Evolutionary conservation across 2,329 filamentous ascomycete species (phyloP).

Genomic region (Boeremia lycopersici): DNA sequence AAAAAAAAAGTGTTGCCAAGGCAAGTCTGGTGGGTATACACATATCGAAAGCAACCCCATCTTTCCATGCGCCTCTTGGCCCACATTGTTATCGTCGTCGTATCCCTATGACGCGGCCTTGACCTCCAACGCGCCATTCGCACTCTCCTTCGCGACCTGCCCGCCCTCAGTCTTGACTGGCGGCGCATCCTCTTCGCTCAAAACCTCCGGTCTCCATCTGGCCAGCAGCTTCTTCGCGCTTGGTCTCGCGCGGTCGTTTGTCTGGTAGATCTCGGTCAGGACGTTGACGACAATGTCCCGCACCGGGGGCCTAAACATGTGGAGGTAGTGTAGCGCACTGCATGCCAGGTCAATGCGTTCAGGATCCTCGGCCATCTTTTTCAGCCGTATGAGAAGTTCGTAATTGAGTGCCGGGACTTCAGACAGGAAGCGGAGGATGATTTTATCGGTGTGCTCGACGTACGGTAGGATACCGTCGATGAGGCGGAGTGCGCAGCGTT

Average conservation of each 20-base stretch:
- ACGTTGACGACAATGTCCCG: constrained; percentile 63
- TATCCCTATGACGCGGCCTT: constrained; percentile 27
- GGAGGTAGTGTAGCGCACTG: constrained; percentile 61
- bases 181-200: constrained; percentile 36
- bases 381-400: constrained; percentile 74
- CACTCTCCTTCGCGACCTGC: constrained; percentile 27
- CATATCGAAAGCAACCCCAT: neutral
- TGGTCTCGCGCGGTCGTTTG: constrained; percentile 54
- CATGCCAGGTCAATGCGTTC: constrained; percentile 66
- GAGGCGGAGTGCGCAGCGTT: constrained; percentile 78
- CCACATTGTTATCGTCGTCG: neutral
- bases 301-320: constrained; percentile 61
- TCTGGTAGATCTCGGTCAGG: constrained; percentile 62
- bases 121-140: constrained; percentile 38
- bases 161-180: constrained; percentile 31
- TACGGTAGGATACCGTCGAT: constrained; percentile 89
- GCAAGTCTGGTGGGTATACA: constrained; percentile 7
- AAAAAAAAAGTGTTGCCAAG: neutral
- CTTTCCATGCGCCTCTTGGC: neutral
- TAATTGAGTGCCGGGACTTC: constrained; percentile 83
- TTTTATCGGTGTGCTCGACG: constrained; percentile 87
- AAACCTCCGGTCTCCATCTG: constrained; percentile 60
- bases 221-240: constrained; percentile 60
- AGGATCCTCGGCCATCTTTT: constrained; percentile 66
- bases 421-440: constrained; percentile 86